Base-by-base conservation (phyloP, 169 alveolate genomes). In the Plasmodium berghei region DNA sequence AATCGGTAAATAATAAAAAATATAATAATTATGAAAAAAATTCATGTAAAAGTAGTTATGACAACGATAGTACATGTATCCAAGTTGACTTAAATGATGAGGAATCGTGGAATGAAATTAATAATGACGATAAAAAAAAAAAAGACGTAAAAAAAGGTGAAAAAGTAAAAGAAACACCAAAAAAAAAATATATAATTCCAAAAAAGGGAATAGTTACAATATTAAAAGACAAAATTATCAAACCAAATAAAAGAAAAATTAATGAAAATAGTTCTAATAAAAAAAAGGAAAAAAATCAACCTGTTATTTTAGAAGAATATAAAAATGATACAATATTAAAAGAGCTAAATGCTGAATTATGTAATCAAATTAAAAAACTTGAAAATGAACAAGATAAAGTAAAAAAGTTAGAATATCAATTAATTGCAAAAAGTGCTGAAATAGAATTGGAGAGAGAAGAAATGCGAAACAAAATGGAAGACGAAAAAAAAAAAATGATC, bases 361-460 rank as follows among this genome's bases (percentile, higher is more conserved):
- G 28, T 54, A 72, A 86, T 22, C 91, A 86, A 49, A 86, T 86
- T 5, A 54, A 54, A 34, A 86, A 70, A 34, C 61, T 86, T 14
- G 91, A 86, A 71, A 71, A 52, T 54, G 91, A 86, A 70, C 86
- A 86, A 28, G 77, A 42, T 52, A 86, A 86, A 58, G 91, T 86
- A 20, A 86, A 86, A 72, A 86, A 69, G 16, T 52, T 86, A 59
- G 91, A 86, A 71, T 86, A 86, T 45, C 87, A 86, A 72, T 72
- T 86, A 48, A 86, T 86, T 18, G 91, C 91, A 12, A 86, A 86
- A 71, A 86, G 91, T 70, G 91, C 91, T 46, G 87, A 86, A 71
- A 86, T 86, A 2, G 91, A 86, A 71, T 56, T 86, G 26, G 91
- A 86, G 49, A 20, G 91, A 86, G 91, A 86, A 86, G 91, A 86